Conservation (phyloP, 192 early-diverging fungal genomes). For the Phlyctochytrium bullatum region DNA sequence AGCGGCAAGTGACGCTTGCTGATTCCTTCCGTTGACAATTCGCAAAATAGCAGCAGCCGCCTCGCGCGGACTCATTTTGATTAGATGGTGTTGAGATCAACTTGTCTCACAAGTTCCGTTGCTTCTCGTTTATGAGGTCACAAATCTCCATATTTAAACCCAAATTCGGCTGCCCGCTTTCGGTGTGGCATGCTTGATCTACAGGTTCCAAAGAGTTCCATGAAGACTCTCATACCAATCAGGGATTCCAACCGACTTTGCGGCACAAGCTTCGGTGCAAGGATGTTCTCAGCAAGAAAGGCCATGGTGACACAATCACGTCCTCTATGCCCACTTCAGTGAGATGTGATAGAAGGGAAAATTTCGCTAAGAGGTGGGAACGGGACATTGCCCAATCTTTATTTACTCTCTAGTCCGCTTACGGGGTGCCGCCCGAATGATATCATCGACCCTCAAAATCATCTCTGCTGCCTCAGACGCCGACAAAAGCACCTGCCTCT, state of each 20-base stretch:
- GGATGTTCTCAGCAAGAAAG: too few species aligned
- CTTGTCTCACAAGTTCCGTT: slow-evolving; percentile 63
- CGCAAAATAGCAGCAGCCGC: slow-evolving; percentile 66
- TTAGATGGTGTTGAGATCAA: neutral
- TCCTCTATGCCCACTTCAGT: too few species aligned
- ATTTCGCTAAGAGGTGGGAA: too few species aligned
- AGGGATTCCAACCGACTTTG: neutral
- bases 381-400: too few species aligned
- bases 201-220: neutral
- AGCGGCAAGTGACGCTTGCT: slow-evolving; percentile 59
- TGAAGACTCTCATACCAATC: too few species aligned
- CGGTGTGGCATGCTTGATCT: slow-evolving; percentile 78
- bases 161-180: slow-evolving; percentile 72
- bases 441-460: slow-evolving; percentile 98
- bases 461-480: slow-evolving; percentile 96
- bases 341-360: too few species aligned
- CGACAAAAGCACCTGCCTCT: slow-evolving; percentile 84
- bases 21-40: slow-evolving; percentile 61
- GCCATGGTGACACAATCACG: too few species aligned
- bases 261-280: too few species aligned
- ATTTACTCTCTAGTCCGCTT: too few species aligned
- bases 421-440: slow-evolving; percentile 81
- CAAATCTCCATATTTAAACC: slow-evolving; percentile 92
- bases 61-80: slow-evolving; percentile 61
- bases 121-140: slow-evolving; percentile 90